Conservation (phyloP, 352 stramenopile genomes). For the Blastocystis sp. region DNA sequence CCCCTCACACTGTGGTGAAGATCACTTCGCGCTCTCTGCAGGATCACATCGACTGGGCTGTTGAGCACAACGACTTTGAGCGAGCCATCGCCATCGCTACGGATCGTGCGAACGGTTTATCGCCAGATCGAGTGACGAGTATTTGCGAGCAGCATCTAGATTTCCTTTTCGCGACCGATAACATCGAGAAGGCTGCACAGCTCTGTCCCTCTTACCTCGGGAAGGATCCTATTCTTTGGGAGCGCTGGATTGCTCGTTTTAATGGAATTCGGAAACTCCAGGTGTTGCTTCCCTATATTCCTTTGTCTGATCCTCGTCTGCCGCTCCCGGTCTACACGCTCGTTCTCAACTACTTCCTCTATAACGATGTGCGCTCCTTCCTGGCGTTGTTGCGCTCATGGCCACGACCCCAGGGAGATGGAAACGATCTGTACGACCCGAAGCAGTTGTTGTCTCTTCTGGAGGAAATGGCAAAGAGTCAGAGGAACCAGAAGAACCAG, state of each 20-base stretch:
- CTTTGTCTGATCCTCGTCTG: slow-evolving; percentile 4
- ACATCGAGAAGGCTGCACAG: background rate
- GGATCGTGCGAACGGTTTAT: background rate
- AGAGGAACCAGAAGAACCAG: background rate
- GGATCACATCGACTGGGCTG: slow-evolving; percentile 44
- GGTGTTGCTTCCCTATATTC: slow-evolving; percentile 22
- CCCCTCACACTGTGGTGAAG: background rate
- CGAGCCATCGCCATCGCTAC: background rate
- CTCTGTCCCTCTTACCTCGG: slow-evolving; percentile 7
- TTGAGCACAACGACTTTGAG: slow-evolving; percentile 15
- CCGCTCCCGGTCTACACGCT: slow-evolving; percentile 41
- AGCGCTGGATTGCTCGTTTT: slow-evolving; percentile 49
- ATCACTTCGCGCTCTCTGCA: background rate
- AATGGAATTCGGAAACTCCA: slow-evolving; percentile 34
- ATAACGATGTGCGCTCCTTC: slow-evolving; percentile 29
- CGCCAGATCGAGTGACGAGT: background rate
- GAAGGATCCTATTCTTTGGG: slow-evolving; percentile 9
- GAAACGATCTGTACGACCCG: slow-evolving; percentile 21
- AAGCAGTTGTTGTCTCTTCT: slow-evolving; percentile 10
- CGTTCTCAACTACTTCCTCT: slow-evolving; percentile 50
- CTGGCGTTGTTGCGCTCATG: slow-evolving; percentile 9
- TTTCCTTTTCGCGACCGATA: background rate
- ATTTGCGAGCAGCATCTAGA: slow-evolving; percentile 30
- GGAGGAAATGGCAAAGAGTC: background rate
- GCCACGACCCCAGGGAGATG: background rate